Evolutionary conservation across 2,329 filamentous ascomycete genomes (phyloP).

Genomic region (Bertia moriformis): DNA sequence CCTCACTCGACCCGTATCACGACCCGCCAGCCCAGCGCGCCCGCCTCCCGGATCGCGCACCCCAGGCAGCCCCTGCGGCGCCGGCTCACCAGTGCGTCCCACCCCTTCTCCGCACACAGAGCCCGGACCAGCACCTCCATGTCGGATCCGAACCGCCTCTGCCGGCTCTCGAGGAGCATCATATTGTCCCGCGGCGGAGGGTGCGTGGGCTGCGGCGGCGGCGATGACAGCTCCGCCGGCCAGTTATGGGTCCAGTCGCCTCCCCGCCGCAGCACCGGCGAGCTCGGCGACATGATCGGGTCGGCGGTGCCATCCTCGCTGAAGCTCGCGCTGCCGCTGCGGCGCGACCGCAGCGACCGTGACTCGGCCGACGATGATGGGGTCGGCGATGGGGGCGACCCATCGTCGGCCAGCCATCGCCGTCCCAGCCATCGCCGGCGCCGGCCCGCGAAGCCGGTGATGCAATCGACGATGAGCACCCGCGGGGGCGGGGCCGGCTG

Average conservation of each 20-base stretch:
- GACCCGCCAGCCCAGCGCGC: constrained; percentile 54
- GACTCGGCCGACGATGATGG: constrained; percentile 33
- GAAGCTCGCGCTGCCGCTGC: neutral
- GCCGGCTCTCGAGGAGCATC: constrained; percentile 40
- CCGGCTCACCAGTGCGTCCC: constrained; percentile 59
- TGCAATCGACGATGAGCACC: constrained; percentile 50
- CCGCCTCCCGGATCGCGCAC: constrained; percentile 63
- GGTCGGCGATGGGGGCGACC: constrained; percentile 25
- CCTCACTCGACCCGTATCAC: constrained; percentile 41
- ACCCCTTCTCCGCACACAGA: constrained; percentile 59
- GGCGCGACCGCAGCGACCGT: constrained; percentile 10
- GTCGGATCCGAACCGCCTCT: constrained; percentile 45
- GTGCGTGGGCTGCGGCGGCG: constrained; percentile 15
- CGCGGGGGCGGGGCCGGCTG: too few relatives aligned
- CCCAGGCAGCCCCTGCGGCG: constrained; percentile 54
- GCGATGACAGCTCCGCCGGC: constrained; percentile 5
- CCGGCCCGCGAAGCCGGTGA: constrained; percentile 33
- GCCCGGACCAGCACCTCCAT: constrained; percentile 59
- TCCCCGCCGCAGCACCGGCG: neutral
- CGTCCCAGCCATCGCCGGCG: too few relatives aligned
- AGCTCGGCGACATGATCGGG: neutral
- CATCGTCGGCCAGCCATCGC: too few relatives aligned
- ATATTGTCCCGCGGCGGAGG: constrained; percentile 27
- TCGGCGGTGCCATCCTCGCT: neutral
- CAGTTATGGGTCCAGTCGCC: neutral